These are phyloP conservation scores for Triticum urartu DNA, from an alignment of 176 grass and related monocot genomes.

Conservation along the genomic window DNA sequence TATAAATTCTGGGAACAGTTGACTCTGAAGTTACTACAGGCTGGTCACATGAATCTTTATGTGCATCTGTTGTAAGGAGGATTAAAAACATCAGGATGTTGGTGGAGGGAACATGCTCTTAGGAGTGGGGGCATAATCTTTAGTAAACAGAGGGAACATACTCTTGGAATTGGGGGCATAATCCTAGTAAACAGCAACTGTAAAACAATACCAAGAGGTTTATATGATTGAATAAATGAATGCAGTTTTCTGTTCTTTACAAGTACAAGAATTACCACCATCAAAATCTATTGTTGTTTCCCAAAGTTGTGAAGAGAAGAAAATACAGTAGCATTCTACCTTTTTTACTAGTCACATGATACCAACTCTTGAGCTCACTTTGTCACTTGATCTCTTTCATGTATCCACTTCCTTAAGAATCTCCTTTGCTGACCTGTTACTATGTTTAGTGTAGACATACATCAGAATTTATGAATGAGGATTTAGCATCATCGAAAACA, in stretches of 20 bases:
- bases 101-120: conserved; percentile 18
- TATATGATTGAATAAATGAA: not conserved
- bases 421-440: not conserved
- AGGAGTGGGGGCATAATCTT: not conserved
- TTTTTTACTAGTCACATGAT: not conserved
- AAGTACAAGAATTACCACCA: not conserved
- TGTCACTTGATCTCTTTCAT: conserved; percentile 1
- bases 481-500: not conserved
- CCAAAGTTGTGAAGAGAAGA: not conserved
- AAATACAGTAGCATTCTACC: not conserved
- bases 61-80: not conserved
- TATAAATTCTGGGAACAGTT: conserved; percentile 16
- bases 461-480: not conserved
- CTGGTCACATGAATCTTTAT: not conserved
- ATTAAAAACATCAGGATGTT: conserved; percentile 21
- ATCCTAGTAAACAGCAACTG: not conserved
- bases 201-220: conserved; percentile 3
- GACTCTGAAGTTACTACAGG: conserved; percentile 9
- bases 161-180: not conserved
- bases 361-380: not conserved
- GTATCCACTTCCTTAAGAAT: not conserved
- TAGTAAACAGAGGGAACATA: not conserved
- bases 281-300: not conserved
- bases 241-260: not conserved
- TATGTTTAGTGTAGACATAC: not conserved